These are phyloP conservation scores for Aspergillus glaucus DNA, from an alignment of 2,329 filamentous ascomycete genomes.

Conservation along the genomic window DNA sequence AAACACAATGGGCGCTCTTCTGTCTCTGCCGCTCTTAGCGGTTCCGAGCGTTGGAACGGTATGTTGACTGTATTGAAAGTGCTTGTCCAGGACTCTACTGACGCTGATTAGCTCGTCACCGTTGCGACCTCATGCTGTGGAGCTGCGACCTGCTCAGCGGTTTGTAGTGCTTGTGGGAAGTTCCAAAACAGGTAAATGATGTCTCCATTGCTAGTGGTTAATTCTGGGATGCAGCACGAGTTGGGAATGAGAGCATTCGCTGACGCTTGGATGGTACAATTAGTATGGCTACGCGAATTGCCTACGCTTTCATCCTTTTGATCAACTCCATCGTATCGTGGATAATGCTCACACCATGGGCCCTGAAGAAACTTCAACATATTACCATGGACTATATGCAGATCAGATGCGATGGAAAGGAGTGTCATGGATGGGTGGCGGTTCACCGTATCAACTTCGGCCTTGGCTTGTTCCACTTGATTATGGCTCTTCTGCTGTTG, in stretches of 20 bases:
- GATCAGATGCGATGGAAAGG: slow-evolving; percentile 81
- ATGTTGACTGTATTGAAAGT: slow-evolving; percentile 35
- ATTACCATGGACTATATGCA: slow-evolving; percentile 93
- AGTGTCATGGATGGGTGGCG: slow-evolving; percentile 92
- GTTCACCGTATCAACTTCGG: slow-evolving; percentile 98
- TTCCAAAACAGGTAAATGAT: slow-evolving; percentile 80
- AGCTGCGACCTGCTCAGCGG: slow-evolving; percentile 90
- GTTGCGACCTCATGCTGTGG: slow-evolving; percentile 89
- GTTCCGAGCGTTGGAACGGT: slow-evolving; percentile 82
- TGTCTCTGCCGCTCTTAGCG: slow-evolving; percentile 84
- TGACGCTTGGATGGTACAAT: slow-evolving; percentile 14
- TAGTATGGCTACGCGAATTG: slow-evolving; percentile 93
- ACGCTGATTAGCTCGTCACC: slow-evolving; percentile 57
- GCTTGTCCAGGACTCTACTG: slow-evolving; percentile 9
- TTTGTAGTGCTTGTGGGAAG: slow-evolving; percentile 93
- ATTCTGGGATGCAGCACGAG: background rate
- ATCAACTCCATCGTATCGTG: slow-evolving; percentile 95
- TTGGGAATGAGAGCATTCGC: slow-evolving; percentile 1
- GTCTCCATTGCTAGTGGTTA: background rate
- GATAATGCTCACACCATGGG: slow-evolving; percentile 99
- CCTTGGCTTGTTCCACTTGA: slow-evolving; percentile 84
- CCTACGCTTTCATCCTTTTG: slow-evolving; percentile 88
- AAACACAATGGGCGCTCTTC: slow-evolving; percentile 72
- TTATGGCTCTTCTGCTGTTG: slow-evolving; percentile 76
- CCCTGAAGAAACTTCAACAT: slow-evolving; percentile 88